Evolutionary conservation across 495 filamentous ascomycete genomes (phyloP).

Genomic region (Penicillium diatomitis): DNA sequence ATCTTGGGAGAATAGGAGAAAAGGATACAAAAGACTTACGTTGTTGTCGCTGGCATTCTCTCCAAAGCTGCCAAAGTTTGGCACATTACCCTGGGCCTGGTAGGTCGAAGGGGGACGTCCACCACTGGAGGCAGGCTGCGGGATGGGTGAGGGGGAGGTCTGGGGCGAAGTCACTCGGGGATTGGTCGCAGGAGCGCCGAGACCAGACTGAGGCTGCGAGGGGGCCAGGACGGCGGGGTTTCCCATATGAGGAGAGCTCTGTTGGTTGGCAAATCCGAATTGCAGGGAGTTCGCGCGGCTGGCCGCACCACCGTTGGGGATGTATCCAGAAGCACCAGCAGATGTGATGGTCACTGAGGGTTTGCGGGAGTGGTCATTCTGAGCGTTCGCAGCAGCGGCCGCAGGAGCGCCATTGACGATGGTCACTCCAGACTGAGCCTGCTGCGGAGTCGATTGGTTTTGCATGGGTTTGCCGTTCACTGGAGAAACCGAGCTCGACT

Average conservation of each 20-base stretch:
- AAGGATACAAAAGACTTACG: conserved; percentile 46
- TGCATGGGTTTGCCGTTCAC: conserved; percentile 77
- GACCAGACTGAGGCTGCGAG: conserved; percentile 37
- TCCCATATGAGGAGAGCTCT: conserved; percentile 57
- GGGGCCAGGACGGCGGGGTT: conserved; percentile 36
- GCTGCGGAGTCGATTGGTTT: conserved; percentile 18
- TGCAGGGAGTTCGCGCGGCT: conserved; percentile 55
- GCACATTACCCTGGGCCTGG: conserved; percentile 49
- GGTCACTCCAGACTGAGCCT: conserved; percentile 47
- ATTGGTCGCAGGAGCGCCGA: conserved; percentile 57
- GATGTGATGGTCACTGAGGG: conserved; percentile 82
- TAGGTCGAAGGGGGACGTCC: conserved; percentile 67
- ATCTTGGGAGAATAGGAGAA: neutral
- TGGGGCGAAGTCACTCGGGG: conserved; percentile 62
- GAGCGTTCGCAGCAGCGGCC: conserved; percentile 41
- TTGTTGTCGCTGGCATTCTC: conserved; percentile 49
- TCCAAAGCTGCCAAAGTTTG: conserved; percentile 77
- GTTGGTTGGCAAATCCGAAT: conserved; percentile 65
- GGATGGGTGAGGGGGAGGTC: conserved; percentile 81
- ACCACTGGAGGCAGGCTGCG: conserved; percentile 75
- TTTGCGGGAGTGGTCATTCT: conserved; percentile 69
- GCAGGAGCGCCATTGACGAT: conserved; percentile 57
- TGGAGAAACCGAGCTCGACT: conserved; percentile 63
- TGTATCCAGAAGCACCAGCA: conserved; percentile 61
- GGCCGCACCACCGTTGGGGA: conserved; percentile 64